Base-by-base conservation (phyloP, 352 stramenopile genomes). In the Phytophthora syringae region DNA sequence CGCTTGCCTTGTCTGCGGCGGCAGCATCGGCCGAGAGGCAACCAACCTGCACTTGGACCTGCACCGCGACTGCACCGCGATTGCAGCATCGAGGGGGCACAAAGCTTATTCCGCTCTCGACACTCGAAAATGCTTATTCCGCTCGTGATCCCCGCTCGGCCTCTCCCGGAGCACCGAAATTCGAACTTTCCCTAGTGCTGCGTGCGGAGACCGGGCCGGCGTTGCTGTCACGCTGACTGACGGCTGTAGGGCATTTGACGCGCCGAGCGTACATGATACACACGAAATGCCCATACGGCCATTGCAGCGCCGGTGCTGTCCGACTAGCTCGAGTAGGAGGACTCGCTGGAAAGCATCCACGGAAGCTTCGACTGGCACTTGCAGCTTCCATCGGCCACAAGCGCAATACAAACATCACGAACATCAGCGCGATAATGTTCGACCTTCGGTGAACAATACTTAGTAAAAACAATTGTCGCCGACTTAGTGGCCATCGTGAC, bases 1-100 rank as follows among this genome's bases (percentile, higher is more conserved):
- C 24, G 49, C 34, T 55, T 74, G 67, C 47, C 67, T 76, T 72
- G 63, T 76, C 68, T 76, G 62, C 28, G 12, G 36, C 44, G 16
- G 2, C 37, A n/a, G 39, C 39, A 16, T 25, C 18, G n/a, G 16
- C 39, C n/a, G 39, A 24, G n/a, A 32, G 27, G 27, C 27, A 32
- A 5, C 27, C 5, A 32, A 32, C 9, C n/a, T n/a, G n/a, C n/a
- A n/a, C n/a, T n/a, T n/a, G n/a, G n/a, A n/a, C n/a, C n/a, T 32
- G 9, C 27, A 32, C 27, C 27, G 27, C 27, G 27, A 32, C 27
- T 32, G n/a, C n/a, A n/a, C n/a, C n/a, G n/a, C n/a, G n/a, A 32
- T 32, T 32, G 27, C 27, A 9, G 5, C 27, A 10, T 21, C 18
- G 39, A 45, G 39, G 18, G 18, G n/a, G 11, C 39, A 25, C 39